Evolutionary conservation across 1,139 yeast species (phyloP), one percentile per base, ranked within the genome.

Genomic region (Sugiyamaella pinicola): DNA sequence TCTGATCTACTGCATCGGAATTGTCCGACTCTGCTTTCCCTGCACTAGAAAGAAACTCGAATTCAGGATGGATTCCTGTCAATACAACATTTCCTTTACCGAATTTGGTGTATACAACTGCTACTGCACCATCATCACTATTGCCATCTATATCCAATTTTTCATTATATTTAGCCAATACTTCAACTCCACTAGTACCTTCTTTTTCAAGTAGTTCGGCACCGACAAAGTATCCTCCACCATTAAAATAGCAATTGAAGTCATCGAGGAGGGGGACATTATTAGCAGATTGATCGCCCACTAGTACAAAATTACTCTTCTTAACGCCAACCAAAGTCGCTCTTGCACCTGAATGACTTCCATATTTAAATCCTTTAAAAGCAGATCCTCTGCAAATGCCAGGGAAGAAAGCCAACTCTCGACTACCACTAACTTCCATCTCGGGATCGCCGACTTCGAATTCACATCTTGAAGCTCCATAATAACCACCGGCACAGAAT

Each of bases 401-500:
- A 0, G 95, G 95, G 64, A 79, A 93, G 58, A 93, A 84, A 26
- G 71, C 78, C 62, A 95, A 74, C 59, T 93, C 97, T 60, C 99
- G 75, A 0, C 85, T 69, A 0, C 99, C 99, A 43, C 84, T 76
- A 2, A 93, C 96, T 64, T 91, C 98, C 78, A 87, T 71, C 1
- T 55, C 58, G 0, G 80, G 77, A 58, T 84, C 76, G 1, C 93
- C 95, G 21, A 79, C 83, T 62, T 89, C 96, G 68, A 93, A 95
- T 65, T 93, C 98, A 59, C 87, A 83, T 47, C 84, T 69, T 0
- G 77, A 69, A n/a, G 90, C 78, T 0, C 84, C 93, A 65, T 80
- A 93, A 69, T 95, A 93, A 0, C 87, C 98, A 31, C 99, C 99
- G n/a, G 99, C 96, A 70, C 99, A 93, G 59, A 93, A 80, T 0